Conservation (phyloP, 331 rosid genomes). For the Malus hybrid region DNA sequence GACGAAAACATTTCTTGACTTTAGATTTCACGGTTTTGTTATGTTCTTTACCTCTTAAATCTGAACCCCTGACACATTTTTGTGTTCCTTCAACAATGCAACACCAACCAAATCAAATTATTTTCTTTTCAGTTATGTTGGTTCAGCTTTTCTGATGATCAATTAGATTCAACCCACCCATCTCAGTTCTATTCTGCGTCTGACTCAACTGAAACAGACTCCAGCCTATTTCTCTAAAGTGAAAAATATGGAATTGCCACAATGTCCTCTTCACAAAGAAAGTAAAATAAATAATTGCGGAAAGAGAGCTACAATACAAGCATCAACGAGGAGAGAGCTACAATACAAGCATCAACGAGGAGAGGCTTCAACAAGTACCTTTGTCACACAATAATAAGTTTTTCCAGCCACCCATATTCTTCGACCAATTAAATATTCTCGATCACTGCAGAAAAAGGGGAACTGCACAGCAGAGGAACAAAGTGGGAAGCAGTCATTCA, state of each 20-base stretch:
- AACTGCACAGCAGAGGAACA: slow-evolving; percentile 47
- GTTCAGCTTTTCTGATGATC: neutral
- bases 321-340: neutral
- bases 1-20: neutral
- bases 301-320: slow-evolving; percentile 2
- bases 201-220: neutral
- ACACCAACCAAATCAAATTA: neutral
- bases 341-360: neutral
- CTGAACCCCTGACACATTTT: neutral
- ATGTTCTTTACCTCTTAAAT: neutral
- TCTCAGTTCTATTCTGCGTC: neutral
- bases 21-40: neutral
- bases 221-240: neutral
- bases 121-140: neutral
- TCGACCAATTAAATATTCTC: slow-evolving; percentile 92
- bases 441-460: slow-evolving; percentile 98
- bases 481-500: slow-evolving; percentile 9
- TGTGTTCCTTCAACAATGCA: neutral
- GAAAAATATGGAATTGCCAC: neutral
- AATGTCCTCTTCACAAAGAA: neutral
- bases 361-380: slow-evolving; percentile 46
- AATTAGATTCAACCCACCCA: neutral
- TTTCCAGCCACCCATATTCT: slow-evolving; percentile 96
- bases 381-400: slow-evolving; percentile 79
- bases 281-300: slow-evolving; percentile 4